Evolutionary conservation across 2,329 filamentous ascomycete genomes (phyloP).

Genomic region (Aspergillus bombycis): DNA sequence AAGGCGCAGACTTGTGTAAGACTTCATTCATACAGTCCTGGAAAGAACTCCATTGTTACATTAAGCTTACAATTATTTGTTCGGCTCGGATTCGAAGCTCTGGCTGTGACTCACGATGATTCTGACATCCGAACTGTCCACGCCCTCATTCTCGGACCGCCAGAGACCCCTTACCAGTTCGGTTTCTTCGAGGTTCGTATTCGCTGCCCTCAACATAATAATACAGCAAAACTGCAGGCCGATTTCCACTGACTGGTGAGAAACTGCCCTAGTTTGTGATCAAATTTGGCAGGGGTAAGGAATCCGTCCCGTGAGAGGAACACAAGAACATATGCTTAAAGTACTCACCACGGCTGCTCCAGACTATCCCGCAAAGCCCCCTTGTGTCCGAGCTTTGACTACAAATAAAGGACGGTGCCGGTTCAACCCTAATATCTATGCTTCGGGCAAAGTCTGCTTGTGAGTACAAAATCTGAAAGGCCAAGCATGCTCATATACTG

Average conservation of each 20-base stretch:
- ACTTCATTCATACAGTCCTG: conserved; percentile 12
- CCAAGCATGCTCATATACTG: conserved; percentile 14
- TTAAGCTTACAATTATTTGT: conserved; percentile 17
- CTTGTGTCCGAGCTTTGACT: conserved; percentile 69
- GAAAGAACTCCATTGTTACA: neutral
- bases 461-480: conserved; percentile 51
- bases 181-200: conserved; percentile 86
- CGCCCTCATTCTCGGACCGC: conserved; percentile 87
- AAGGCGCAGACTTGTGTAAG: conserved; percentile 80
- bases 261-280: conserved; percentile 65
- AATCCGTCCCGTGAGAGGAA: neutral
- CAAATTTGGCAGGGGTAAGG: conserved; percentile 73
- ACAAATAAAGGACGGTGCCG: conserved; percentile 87
- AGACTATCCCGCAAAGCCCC: conserved; percentile 79
- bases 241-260: conserved; percentile 3
- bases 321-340: neutral
- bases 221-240: neutral
- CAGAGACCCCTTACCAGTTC: conserved; percentile 94
- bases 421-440: conserved; percentile 97
- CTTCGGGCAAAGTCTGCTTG: conserved; percentile 88
- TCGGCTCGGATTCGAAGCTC: conserved; percentile 57
- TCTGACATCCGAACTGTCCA: conserved; percentile 85
- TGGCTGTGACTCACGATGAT: conserved; percentile 86
- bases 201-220: neutral
- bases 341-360: conserved; percentile 11